Evolutionary conservation across 2,329 filamentous ascomycete species (phyloP).

Genomic region (Ceratocystis albifundus): DNA sequence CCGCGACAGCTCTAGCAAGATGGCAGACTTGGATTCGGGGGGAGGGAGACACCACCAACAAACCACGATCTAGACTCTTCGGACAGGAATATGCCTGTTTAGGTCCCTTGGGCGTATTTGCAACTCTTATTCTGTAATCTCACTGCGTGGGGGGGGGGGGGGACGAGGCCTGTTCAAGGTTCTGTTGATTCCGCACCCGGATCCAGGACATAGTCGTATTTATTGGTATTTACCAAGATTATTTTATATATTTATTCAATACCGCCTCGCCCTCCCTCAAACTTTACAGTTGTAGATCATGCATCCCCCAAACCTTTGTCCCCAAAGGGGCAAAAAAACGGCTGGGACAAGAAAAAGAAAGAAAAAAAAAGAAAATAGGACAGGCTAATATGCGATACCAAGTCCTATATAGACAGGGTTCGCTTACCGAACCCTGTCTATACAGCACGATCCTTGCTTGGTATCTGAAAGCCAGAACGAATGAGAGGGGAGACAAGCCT

Average conservation of each 20-base stretch:
- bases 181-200: background rate
- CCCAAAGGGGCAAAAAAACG: background rate
- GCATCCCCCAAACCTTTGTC: background rate
- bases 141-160: background rate
- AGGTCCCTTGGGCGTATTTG: background rate
- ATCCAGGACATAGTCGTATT: background rate
- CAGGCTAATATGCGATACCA: background rate
- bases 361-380: background rate
- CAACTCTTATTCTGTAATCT: background rate
- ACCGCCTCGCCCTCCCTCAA: background rate
- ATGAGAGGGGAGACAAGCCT: background rate
- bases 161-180: background rate
- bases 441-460: background rate
- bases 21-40: background rate
- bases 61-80: background rate
- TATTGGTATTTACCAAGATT: background rate
- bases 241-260: background rate
- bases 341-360: background rate
- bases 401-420: background rate
- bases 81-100: conserved; percentile 3
- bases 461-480: background rate
- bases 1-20: background rate
- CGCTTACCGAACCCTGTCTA: conserved; percentile 6
- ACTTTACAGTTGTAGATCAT: background rate
- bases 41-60: background rate